phyloP scores from a whole-genome alignment of 2,329 filamentous ascomycete species.

The Cladobotryum protrusum region DNA sequence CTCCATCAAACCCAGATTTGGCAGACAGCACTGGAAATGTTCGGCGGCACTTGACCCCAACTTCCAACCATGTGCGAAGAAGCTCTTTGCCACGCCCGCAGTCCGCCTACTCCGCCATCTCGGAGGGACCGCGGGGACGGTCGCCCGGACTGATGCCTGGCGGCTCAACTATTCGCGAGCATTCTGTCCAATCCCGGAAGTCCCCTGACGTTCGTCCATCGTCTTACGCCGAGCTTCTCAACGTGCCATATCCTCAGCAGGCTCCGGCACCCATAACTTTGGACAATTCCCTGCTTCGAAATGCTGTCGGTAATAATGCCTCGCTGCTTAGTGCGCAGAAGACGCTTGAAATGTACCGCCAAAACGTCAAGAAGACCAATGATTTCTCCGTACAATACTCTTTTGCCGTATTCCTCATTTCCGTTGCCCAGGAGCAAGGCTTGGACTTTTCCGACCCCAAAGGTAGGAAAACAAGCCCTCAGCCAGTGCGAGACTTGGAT shows the following conservation, averaged over 20 bases:
- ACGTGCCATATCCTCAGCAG: slow-evolving; percentile 74
- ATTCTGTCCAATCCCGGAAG: slow-evolving; percentile 45
- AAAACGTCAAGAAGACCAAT: slow-evolving; percentile 95
- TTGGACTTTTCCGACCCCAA: slow-evolving; percentile 44
- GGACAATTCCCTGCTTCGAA: slow-evolving; percentile 76
- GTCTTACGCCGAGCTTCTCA: slow-evolving; percentile 55
- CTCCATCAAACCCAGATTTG: slow-evolving; percentile 46
- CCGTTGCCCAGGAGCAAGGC: slow-evolving; percentile 75
- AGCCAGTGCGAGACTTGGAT: slow-evolving; percentile 40
- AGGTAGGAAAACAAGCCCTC: slow-evolving; percentile 40
- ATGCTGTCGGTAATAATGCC: slow-evolving; percentile 78
- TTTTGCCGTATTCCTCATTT: slow-evolving; percentile 90
- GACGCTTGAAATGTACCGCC: slow-evolving; percentile 94
- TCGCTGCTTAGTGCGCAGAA: slow-evolving; percentile 87
- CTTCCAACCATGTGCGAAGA: slow-evolving; percentile 46
- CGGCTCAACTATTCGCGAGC: slow-evolving; percentile 38
- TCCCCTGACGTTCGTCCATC: slow-evolving; percentile 50
- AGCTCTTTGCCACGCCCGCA: slow-evolving; percentile 61
- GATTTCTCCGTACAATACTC: slow-evolving; percentile 89
- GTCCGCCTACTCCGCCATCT: slow-evolving; percentile 70
- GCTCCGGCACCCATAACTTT: slow-evolving; percentile 59
- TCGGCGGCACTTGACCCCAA: slow-evolving; percentile 59
- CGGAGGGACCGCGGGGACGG: slow-evolving; percentile 62
- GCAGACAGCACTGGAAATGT: slow-evolving; percentile 44
- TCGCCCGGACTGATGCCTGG: slow-evolving; percentile 45